A percentile compares a stretch with the other conserved stretches of the same genome.
Conservation (phyloP, 75 land plant genomes). For the Picea sitchensis region DNA sequence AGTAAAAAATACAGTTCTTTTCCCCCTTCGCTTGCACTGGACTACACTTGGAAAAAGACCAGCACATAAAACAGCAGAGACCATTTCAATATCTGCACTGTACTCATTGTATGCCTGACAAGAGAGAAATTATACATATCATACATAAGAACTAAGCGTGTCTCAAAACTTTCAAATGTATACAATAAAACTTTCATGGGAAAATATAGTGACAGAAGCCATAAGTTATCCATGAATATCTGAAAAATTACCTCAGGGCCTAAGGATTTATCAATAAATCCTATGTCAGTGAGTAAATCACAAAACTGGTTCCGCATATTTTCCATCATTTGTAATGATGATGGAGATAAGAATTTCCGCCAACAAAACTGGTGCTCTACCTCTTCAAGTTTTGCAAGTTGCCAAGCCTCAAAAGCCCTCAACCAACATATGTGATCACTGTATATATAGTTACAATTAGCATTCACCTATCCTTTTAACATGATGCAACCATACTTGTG, state of each 20-base stretch:
- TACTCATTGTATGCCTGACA: constrained; percentile 77
- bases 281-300: constrained; percentile 82
- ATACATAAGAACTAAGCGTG: background rate
- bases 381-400: constrained; percentile 67
- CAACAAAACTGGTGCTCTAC: constrained; percentile 76
- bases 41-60: constrained; percentile 96
- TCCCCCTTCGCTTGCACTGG: constrained; percentile 91
- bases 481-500: background rate
- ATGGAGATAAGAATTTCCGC: constrained; percentile 78
- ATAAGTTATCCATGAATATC: background rate
- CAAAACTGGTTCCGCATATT: constrained; percentile 84
- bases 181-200: background rate
- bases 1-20: constrained; percentile 71
- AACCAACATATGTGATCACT: constrained; percentile 96
- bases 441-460: constrained; percentile 15
- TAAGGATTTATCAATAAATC: constrained; percentile 68
- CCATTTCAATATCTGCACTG: constrained; percentile 87
- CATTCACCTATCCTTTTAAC: background rate
- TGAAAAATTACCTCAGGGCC: constrained; percentile 45
- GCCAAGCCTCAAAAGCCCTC: constrained; percentile 86
- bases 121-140: constrained; percentile 9
- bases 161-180: background rate
- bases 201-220: background rate
- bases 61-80: constrained; percentile 87
- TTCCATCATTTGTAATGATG: constrained; percentile 88